Evolutionary conservation across 306 rosid genomes (phyloP).

Genomic region (Benincasa hispida): DNA sequence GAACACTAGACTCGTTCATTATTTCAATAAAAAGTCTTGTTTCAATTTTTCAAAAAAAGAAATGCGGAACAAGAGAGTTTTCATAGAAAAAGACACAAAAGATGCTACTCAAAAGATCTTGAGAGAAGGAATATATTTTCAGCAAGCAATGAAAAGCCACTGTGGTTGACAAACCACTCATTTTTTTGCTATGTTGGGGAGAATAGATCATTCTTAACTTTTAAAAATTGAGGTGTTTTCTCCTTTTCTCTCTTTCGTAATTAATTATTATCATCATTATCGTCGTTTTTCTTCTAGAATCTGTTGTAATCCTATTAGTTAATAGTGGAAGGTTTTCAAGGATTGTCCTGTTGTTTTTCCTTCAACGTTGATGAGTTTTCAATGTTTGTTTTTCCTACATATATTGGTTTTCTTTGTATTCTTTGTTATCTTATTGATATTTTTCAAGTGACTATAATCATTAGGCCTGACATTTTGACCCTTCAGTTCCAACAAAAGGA

Average conservation of each 20-base stretch:
- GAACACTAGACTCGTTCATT: too few relatives aligned
- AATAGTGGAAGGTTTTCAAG: neutral
- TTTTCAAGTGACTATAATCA: neutral
- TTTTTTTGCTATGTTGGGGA: neutral
- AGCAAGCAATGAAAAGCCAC: neutral
- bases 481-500: neutral
- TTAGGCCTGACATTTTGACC: neutral
- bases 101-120: neutral
- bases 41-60: too few relatives aligned
- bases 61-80: neutral
- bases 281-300: neutral
- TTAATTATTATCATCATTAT: neutral
- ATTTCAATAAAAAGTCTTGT: too few relatives aligned
- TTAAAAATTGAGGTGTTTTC: neutral
- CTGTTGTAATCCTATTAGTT: neutral
- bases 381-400: neutral
- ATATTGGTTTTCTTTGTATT: neutral
- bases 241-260: too few relatives aligned
- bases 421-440: neutral
- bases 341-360: neutral
- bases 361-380: neutral
- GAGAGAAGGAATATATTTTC: neutral
- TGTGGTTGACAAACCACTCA: neutral
- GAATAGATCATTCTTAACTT: neutral
- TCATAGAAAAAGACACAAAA: neutral